Base-by-base conservation (phyloP, 2,329 filamentous ascomycete species). In the Trichoderma atrobrunneum region DNA sequence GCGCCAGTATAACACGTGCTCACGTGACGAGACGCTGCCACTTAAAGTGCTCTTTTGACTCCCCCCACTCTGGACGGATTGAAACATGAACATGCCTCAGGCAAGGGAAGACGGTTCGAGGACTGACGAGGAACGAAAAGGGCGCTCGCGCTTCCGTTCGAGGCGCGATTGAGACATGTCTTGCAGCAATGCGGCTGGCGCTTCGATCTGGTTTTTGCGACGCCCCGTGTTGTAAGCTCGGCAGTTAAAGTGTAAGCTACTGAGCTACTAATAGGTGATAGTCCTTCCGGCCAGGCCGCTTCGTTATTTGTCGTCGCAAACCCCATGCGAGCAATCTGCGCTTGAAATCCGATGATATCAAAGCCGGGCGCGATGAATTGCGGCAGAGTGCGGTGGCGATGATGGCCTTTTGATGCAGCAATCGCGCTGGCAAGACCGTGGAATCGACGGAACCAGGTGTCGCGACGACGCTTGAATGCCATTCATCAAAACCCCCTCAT, bases 11-110 rank as follows among this genome's bases (percentile, higher is more conserved):
- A 32, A 73, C 72, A 54, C 72, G 72, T 10, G 16, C 16, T 67
- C 72, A 73, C 72, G 72, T 73, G 72, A 73, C 28, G 5, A 21
- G 28, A 18, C 26, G n/a, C 56, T 62, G 57, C 51, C 67, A 43
- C 28, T 48, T 43, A 34, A 57, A 18, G 59, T 26, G 57, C 60
- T 36, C 60, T 51, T 56, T 56, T 14, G 14, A 16, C 48, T 57
- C 67, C 43, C 71, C 70, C 39, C 70, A 60, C 70, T 51, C 62
- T 28, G n/a, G n/a, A 59, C 51, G 48, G 32, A 48, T 68, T 21
- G 51, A 48, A 59, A 60, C 65, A 36, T 39, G 26, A 34, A 51
- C 54, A 59, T 28, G 56, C 56, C 28, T 61, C 30, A 56, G 56
- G 66, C 66, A 48, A 70, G 57, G 66, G 57, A 51, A 51, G 57